Base-by-base conservation (phyloP, 208 protist genomes). In the Trichomonas tenax region DNA sequence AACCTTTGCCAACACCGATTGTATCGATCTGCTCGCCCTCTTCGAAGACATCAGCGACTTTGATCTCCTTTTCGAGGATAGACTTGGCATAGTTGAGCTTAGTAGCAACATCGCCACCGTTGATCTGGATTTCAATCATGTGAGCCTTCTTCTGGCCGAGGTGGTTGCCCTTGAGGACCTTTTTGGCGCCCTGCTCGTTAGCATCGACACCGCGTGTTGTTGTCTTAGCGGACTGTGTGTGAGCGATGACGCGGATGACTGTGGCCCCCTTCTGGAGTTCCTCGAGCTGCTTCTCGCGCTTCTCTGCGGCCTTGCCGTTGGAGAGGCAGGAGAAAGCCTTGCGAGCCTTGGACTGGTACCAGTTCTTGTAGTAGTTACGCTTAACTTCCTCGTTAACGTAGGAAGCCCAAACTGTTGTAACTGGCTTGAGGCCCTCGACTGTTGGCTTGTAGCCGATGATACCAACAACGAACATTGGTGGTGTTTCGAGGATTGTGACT, bases 141-240 rank as follows among this genome's bases (percentile, higher is more conserved):
- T 96, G 82, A 58, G 98, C 96, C 96, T 98, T 99, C 96, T 99
- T 99, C 95, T 98, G 98, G 36, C 99, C 97, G 98, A 99, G 99
- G 89, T 99, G 97, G 96, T 99, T 99, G 98, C 9, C 14, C 21
- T 96, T 89, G 8, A 96, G 15, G 98, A 99, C 99, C 98, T 99
- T 99, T 98, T 99, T 99, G 97, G 99, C 98, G 95, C 99, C 97
- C 97, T 99, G 98, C 36, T 99, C 99, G 98, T 99, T 99, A 98
- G 99, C 99, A 97, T n/a, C 21, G 63, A 15, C 63, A n/a, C 15
- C 15, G 63, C 26, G 15, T 26, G 15, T 81, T 81, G 26, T n/a
- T 97, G 99, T 99, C 97, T 98, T 97, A 82, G 99, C 97, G n/a
- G 51, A 21, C 98, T 99, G 99, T 96, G 99, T 99, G 98, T 99